These are phyloP conservation scores for Arabidopsis thaliana DNA, from an alignment of 345 rosid genomes.

Conservation along the genomic window DNA sequence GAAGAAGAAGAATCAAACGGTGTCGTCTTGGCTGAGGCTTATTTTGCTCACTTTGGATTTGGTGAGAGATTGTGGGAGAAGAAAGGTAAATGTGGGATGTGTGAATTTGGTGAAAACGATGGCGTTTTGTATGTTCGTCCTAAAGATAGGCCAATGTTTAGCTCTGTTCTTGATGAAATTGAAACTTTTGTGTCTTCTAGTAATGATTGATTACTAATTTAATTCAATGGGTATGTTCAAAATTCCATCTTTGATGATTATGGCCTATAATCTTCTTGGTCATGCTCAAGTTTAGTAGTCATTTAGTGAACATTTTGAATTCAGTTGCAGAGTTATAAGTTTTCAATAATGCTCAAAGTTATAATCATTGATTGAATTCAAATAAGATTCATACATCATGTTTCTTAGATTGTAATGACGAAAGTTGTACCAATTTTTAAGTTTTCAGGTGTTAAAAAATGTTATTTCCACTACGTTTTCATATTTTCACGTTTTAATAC, in stretches of 20 bases:
- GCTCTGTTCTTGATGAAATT: conserved; percentile 50
- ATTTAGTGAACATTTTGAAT: neutral
- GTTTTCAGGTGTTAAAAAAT: neutral
- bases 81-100: conserved; percentile 55
- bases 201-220: conserved; percentile 11
- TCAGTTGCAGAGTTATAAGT: too few relatives aligned
- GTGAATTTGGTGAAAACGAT: conserved; percentile 51
- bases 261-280: neutral
- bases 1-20: conserved; percentile 15
- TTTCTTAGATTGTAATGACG: neutral
- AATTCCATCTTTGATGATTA: conserved; percentile 20
- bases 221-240: conserved; percentile 7
- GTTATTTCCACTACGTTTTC: neutral
- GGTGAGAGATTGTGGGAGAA: conserved; percentile 68
- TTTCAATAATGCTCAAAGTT: neutral
- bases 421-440: neutral
- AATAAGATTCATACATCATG: neutral
- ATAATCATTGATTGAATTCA: neutral
- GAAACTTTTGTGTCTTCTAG: conserved; percentile 48
- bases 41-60: conserved; percentile 61
- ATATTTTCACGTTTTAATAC: too few relatives aligned
- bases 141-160: conserved; percentile 46
- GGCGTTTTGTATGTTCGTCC: conserved; percentile 48
- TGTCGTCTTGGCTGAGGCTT: conserved; percentile 62
- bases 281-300: neutral